These are phyloP conservation scores for Bretziella fagacearum DNA, from an alignment of 2,329 filamentous ascomycete species.

Conservation along the genomic window DNA sequence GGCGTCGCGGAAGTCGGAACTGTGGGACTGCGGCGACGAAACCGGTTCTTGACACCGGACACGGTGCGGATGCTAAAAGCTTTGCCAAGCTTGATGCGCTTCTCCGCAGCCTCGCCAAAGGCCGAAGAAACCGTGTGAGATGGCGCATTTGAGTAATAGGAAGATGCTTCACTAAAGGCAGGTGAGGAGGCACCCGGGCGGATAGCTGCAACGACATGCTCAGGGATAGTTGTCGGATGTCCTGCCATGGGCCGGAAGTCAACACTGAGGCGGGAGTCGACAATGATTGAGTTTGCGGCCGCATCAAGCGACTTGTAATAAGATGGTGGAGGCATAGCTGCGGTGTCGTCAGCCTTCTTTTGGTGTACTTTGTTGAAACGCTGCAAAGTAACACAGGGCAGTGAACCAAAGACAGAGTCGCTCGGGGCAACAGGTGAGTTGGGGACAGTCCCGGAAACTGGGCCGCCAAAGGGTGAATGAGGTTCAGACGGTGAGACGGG, in stretches of 20 bases:
- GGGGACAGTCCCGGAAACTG: not conserved
- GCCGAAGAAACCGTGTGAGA: not conserved
- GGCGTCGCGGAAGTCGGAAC: not conserved
- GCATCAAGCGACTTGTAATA: conserved; percentile 1
- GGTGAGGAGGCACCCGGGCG: conserved; percentile 5
- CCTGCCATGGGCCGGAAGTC: conserved; percentile 2
- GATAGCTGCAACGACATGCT: not conserved
- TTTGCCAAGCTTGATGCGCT: not conserved
- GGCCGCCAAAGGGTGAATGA: not conserved
- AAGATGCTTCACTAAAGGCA: conserved; percentile 7
- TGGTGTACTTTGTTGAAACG: not conserved
- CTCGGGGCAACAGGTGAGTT: not conserved
- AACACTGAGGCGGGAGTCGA: conserved; percentile 11
- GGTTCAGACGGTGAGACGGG: not conserved
- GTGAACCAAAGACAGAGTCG: not conserved
- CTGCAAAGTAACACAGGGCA: not conserved
- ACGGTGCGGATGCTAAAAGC: conserved; percentile 8
- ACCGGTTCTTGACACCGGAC: conserved; percentile 10
- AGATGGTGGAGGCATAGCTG: conserved; percentile 6
- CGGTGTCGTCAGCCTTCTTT: not conserved
- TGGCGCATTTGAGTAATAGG: conserved; percentile 7
- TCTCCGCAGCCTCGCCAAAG: conserved; percentile 1
- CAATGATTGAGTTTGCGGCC: conserved; percentile 8
- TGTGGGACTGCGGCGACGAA: conserved; percentile 11
- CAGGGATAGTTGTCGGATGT: not conserved